phyloP scores from a whole-genome alignment of 768 basidiomycete species.

The Leucocoprinus sp. region DNA sequence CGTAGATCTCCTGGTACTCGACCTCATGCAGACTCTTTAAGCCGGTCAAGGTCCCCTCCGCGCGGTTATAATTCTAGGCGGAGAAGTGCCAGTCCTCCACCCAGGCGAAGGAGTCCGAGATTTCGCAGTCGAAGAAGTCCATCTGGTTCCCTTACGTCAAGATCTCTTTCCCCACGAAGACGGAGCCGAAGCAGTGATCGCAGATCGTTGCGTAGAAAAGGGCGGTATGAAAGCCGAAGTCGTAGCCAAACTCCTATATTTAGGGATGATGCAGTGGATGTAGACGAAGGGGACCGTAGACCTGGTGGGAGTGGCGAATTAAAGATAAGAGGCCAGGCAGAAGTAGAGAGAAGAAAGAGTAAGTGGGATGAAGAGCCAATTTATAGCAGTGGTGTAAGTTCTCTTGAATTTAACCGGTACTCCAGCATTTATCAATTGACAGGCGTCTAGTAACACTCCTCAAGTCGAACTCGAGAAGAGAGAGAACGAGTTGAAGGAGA shows the following conservation, averaged over 20 bases:
- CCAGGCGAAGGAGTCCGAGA: conserved; percentile 26
- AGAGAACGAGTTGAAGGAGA: conserved; percentile 78
- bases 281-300: conserved; percentile 20
- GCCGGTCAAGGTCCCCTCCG: conserved; percentile 32
- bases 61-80: conserved; percentile 32
- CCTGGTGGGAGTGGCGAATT: conserved; percentile 34
- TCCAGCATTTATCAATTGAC: conserved; percentile 12
- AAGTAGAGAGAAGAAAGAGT: conserved; percentile 42
- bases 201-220: conserved; percentile 12
- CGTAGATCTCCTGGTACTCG: conserved; percentile 31
- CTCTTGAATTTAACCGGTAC: conserved; percentile 11
- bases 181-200: conserved; percentile 21
- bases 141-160: conserved; percentile 17
- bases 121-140: conserved; percentile 21
- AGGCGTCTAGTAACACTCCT: conserved; percentile 14
- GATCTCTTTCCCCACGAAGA: conserved; percentile 23
- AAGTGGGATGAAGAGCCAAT: conserved; percentile 40
- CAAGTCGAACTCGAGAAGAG: conserved; percentile 51
- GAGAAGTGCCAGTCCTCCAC: conserved; percentile 33
- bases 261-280: conserved; percentile 27
- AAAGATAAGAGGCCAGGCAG: conserved; percentile 71
- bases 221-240: conserved; percentile 17
- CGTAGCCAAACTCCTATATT: conserved; percentile 24
- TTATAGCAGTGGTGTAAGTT: conserved; percentile 20
- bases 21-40: conserved; percentile 24